Evolutionary conservation across 306 rosid species (phyloP), one percentile per base, ranked within the genome.

Genomic region (Hippophae rhamnoides): DNA sequence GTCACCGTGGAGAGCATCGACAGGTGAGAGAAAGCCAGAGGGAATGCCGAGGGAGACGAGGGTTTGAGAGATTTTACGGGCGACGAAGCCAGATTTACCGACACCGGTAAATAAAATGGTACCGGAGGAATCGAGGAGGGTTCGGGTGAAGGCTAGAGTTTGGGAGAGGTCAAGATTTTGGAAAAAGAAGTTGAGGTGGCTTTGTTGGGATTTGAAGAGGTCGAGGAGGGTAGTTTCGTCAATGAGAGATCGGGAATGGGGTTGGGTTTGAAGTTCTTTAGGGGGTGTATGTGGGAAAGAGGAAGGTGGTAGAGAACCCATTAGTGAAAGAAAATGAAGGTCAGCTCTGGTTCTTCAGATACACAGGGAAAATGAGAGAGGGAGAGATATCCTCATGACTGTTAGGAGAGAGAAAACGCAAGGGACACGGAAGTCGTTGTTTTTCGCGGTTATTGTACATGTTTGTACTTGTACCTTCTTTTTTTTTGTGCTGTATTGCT

Each of bases 1-100:
- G 57, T 93, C 97, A n/a, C 99, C 99, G 58, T 93, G 99, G 61
- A 93, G 95, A 12, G 99, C 99, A 42, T 93, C 97, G 43, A 89
- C 69, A 1, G 99, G 95, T 41, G 90, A 84, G n/a, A 93, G 90
- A 63, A 88, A 93, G 0, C 85, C 60, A 42, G 97, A 88, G 58
- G 79, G 88, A 73, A 88, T 47, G 26, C 86, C 94, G 58, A 93
- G 95, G 2, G 99, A 93, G 72, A 93, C 95, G 7, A 93, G 95
- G 9, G 99, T 88, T 56, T 88, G 99, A 0, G 99, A 93, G 82
- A 93, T 93, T 83, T 93, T 93, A 68, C 81, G 68, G 25, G 97
- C 99, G 56, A 88, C 97, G 79, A 93, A 93, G 66, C 99, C 99
- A 10, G 99, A 93, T 57, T 88, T 93, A 7, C 97, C 99, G 66